Base-by-base conservation (phyloP, 2,329 filamentous ascomycete species). In the Emmonsiellopsis sp. region DNA sequence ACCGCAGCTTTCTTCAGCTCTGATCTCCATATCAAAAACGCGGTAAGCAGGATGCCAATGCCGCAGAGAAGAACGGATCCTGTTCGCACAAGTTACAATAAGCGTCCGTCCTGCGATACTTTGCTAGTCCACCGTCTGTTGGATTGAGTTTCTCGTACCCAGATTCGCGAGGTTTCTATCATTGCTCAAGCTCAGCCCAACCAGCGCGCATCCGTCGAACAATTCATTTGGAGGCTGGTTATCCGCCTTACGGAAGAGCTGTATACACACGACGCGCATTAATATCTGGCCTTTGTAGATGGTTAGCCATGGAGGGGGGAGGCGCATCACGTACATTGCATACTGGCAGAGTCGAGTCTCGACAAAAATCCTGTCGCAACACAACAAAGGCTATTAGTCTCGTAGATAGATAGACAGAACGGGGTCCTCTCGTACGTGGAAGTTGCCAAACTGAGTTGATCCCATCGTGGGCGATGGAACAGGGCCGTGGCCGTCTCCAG, bases 1-100 rank as follows among this genome's bases (percentile, higher is more conserved):
- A 98, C 93, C 53, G 93, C 93, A 53, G 93, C 93, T 70, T 87
- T 85, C 74, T 98, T 97, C 68, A 81, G 82, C 64, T 97, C 87
- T 17, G 93, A 95, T 60, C 83, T 80, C 72, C 86, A 81, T 69
- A 97, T 63, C 54, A 98, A 75, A 61, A 86, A 84, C 9, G 74
- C 65, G 4, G 86, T 77, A 7, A 80, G 73, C 21, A 81, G 63
- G 61, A 98, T 91, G 42, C 91, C 88, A 58, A 95, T 68, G 57
- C 78, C 88, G 57, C 82, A 86, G 42, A 97, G 69, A 45, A 98
- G 61, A 66, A 98, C 95, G 6, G 91, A 94, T n/a, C 93, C 86
- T 89, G 61, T 51, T 39, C 31, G 21, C 21, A 27, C 21, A 27
- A 27, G 21, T 27, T 5, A 1, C 21, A 5, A 5, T 27, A 27